Base-by-base conservation (phyloP, 2,329 filamentous ascomycete species). In the Arthrobotrys megalospora region DNA sequence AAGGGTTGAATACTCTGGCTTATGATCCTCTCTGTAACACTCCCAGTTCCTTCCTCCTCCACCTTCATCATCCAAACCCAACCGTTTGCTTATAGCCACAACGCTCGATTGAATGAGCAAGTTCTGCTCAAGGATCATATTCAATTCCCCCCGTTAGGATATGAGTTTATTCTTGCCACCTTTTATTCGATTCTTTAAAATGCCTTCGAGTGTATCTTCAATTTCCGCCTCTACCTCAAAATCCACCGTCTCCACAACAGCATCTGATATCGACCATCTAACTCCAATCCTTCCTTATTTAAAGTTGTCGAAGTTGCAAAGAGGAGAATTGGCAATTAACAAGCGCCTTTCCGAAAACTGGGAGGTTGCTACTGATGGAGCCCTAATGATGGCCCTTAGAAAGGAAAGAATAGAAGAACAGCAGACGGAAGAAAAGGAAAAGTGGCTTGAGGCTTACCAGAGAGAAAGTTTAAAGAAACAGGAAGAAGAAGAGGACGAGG, bases 341-440 rank as follows among this genome's bases (percentile, higher is more conserved):
- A 70, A 34, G 10, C 5, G 7, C 1, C 43, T 70, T 32, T 58
- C 52, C 8, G 12, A 58, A 16, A 70, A 70, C 16, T 62, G 41
- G 53, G 43, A 70, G 21, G n/a, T 52, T 6, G 60, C 41, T 19
- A 41, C 21, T 10, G 14, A 58, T 32, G 68, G 58, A 3, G 32
- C 58, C 12, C 11, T 45, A 5, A 19, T 38, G 6, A 66, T 73
- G 62, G 28, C 24, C 0, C 24, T 48, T 12, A 58, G 69, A 52
- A 73, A 62, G 24, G 43, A 66, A 34, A 38, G 69, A 38, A 38
- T 60, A 7, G 62, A 62, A 14, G 19, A 14, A 24, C 38, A 62
- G 38, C 60, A 73, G n/a, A n/a, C 43, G 5, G 32, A 41, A 16
- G 69, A 67, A 24, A 66, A 53, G 19, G 19, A 66, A 21, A 32